These are phyloP conservation scores for Trichoderma polysporum DNA, from an alignment of 2,329 filamentous ascomycete genomes.

Conservation along the genomic window DNA sequence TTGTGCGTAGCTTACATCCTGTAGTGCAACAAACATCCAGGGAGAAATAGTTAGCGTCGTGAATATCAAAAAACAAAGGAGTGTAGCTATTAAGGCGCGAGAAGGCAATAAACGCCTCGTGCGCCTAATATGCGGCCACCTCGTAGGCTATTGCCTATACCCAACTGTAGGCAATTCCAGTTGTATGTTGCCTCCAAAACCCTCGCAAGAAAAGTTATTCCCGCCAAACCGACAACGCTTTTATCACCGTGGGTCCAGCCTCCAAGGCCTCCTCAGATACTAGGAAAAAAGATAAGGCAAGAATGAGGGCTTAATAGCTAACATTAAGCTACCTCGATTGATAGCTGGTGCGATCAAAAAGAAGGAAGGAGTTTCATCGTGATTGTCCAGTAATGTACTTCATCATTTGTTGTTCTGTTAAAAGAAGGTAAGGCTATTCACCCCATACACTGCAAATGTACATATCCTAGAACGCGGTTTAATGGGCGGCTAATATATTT, in stretches of 20 bases:
- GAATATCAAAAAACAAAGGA: neutral
- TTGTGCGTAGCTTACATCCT: neutral
- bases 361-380: too few relatives aligned
- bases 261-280: neutral
- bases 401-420: neutral
- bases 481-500: neutral
- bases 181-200: neutral
- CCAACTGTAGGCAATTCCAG: neutral
- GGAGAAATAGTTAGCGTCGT: neutral
- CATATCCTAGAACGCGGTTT: neutral
- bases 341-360: neutral
- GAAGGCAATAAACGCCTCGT: neutral
- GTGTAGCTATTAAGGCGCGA: neutral
- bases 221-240: neutral
- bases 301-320: neutral
- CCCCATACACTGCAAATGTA: neutral
- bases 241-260: neutral
- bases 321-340: neutral
- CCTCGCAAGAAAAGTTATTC: neutral
- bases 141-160: neutral
- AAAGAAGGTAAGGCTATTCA: neutral
- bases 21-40: neutral
- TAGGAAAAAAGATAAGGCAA: neutral
- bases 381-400: neutral
- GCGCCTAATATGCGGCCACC: neutral